A percentile compares a stretch with the other conserved stretches of the same genome.
Evolutionary conservation across 148 eudicot genomes (phyloP).

Genomic region (Euryodendron excelsum): DNA sequence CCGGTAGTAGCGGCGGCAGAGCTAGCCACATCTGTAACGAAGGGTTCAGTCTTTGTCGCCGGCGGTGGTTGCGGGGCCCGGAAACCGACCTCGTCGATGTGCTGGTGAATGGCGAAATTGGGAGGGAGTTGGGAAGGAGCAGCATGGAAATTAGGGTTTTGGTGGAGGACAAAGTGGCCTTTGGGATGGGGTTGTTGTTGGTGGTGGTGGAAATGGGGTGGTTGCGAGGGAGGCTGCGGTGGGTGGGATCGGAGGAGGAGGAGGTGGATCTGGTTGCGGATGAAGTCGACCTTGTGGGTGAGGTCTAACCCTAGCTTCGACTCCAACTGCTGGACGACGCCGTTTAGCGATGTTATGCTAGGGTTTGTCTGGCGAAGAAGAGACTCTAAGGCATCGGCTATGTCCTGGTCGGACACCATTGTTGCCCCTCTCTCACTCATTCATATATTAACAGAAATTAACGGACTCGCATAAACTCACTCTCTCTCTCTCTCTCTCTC

Average conservation of each 20-base stretch:
- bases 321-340: slow-evolving; percentile 55
- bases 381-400: slow-evolving; percentile 48
- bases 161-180: slow-evolving; percentile 34
- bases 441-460: slow-evolving; percentile 10
- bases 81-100: slow-evolving; percentile 14
- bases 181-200: slow-evolving; percentile 23
- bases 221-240: slow-evolving; percentile 16
- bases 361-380: slow-evolving; percentile 57
- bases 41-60: slow-evolving; percentile 4
- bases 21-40: slow-evolving; percentile 5
- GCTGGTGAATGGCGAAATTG: slow-evolving; percentile 21
- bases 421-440: slow-evolving; percentile 19
- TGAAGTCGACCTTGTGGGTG: slow-evolving; percentile 61
- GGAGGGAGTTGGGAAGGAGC: slow-evolving; percentile 23
- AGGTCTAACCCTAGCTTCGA: slow-evolving; percentile 63
- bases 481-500: slow-evolving; percentile 10
- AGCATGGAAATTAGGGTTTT: slow-evolving; percentile 36
- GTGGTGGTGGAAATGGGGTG: slow-evolving; percentile 15
- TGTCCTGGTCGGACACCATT: slow-evolving; percentile 63
- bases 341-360: slow-evolving; percentile 40
- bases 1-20: slow-evolving; percentile 10
- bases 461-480: slow-evolving; percentile 13
- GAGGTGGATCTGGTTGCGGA: slow-evolving; percentile 48
- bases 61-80: slow-evolving; percentile 11
- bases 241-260: slow-evolving; percentile 32